Conservation (phyloP, 805 yeast species). For the Schizosaccharomyces japonicus region DNA sequence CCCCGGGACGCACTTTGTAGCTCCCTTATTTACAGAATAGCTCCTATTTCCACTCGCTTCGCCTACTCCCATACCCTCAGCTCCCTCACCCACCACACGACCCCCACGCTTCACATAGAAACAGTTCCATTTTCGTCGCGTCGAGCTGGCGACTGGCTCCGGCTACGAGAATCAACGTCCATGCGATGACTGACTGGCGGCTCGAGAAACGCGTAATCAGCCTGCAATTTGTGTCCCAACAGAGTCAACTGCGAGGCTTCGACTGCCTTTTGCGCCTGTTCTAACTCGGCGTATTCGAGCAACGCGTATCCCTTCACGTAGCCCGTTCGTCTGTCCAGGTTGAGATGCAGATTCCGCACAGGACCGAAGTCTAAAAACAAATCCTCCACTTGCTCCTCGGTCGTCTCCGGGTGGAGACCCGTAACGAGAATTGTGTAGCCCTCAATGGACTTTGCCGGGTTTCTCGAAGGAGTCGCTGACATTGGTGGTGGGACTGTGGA, state of each 20-base stretch:
- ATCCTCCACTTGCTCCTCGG: constrained; percentile 23
- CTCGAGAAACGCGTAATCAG: constrained; percentile 22
- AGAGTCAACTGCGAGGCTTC: constrained; percentile 15
- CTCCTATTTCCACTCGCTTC: no score
- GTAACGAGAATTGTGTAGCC: constrained; percentile 22
- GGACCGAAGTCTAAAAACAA: constrained; percentile 21
- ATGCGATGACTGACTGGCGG: constrained; percentile 7
- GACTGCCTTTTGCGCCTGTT: constrained; percentile 19
- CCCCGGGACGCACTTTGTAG: no score
- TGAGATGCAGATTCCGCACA: constrained; percentile 20
- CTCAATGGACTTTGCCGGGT: constrained; percentile 15
- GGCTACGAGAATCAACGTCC: neutral
- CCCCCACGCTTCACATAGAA: no score
- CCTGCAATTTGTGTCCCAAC: constrained; percentile 16
- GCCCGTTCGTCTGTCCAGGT: constrained; percentile 23
- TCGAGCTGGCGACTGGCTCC: neutral
- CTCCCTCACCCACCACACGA: no score
- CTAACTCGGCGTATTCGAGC: constrained; percentile 17
- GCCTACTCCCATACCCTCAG: no score
- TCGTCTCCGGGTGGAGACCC: constrained; percentile 23
- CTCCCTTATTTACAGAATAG: no score
- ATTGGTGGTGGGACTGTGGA: no score
- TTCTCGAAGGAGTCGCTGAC: no score
- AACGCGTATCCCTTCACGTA: constrained; percentile 23
- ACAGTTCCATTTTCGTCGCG: neutral